Conservation (phyloP, 1,284 basidiomycete genomes). For the Marasmius fiardii region DNA sequence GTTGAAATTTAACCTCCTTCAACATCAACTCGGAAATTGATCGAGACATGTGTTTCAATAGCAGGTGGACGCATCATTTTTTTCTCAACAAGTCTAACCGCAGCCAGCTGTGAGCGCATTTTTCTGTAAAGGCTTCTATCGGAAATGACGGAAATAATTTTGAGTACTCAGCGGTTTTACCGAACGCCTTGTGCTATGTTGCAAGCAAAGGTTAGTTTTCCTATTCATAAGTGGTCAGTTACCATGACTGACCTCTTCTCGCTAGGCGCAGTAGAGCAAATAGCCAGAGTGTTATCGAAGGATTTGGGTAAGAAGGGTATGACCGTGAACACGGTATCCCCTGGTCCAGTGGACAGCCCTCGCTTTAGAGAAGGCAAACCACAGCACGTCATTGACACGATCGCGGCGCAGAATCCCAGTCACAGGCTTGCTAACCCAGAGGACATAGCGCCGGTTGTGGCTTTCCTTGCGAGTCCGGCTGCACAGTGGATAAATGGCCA, state of each 20-base stretch:
- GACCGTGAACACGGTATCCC: constrained; percentile 56
- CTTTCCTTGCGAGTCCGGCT: constrained; percentile 49
- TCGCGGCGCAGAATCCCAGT: constrained; percentile 42
- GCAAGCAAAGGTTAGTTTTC: constrained; percentile 37
- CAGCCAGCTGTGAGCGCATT: constrained; percentile 29
- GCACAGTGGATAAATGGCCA: constrained; percentile 58
- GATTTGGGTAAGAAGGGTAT: constrained; percentile 49
- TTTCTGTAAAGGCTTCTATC: background rate
- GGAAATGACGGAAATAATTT: constrained; percentile 4
- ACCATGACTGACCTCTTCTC: background rate
- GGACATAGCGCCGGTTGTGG: constrained; percentile 50
- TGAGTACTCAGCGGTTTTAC: constrained; percentile 28
- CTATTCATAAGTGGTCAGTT: background rate
- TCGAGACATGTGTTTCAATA: constrained; percentile 10
- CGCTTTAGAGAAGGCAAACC: constrained; percentile 52
- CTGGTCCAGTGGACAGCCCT: constrained; percentile 52
- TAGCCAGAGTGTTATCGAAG: constrained; percentile 56
- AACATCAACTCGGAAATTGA: background rate
- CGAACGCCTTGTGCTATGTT: constrained; percentile 48
- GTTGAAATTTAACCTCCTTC: background rate
- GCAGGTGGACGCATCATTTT: constrained; percentile 53
- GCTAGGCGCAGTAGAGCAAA: constrained; percentile 51
- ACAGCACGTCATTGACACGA: constrained; percentile 40
- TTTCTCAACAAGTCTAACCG: constrained; percentile 49
- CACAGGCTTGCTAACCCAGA: constrained; percentile 47